Base-by-base conservation (phyloP, 2,329 filamentous ascomycete species). In the Ophiosphaerella narmari region DNA sequence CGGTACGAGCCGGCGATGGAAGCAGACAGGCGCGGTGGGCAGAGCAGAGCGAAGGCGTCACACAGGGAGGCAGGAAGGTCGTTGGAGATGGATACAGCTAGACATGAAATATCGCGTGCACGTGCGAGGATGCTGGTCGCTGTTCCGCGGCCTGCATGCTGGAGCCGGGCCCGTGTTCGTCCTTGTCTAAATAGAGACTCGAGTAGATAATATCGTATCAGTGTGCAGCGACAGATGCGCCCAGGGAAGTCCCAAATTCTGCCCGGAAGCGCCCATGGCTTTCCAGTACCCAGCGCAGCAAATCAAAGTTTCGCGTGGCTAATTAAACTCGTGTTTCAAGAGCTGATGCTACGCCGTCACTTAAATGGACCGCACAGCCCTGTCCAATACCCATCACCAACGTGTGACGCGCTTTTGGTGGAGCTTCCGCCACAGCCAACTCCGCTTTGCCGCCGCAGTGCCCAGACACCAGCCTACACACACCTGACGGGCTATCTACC, bases 391-490 rank as follows among this genome's bases (percentile, higher is more conserved):
- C 38, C 35, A 43, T 40, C 4, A 14, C 44, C 39, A 43, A 44
- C 49, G 43, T 44, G 49, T 48, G 49, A 47, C 63, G 64, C 64
- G 66, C 52, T n/a, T 55, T 41, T 36, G 50, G 57, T 56, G 61
- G 57, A 65, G 62, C 62, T 62, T 39, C 62, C 63, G 64, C 63
- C 64, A 60, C 64, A 60, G 48, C 55, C 48, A 59, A 48, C 53
- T 48, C 51, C 52, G 51, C 50, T 48, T 21, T 39, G 43, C 59
- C 47, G 57, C 50, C 48, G 45, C 60, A 50, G 49, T 59, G 50
- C 37, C 40, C 50, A 24, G 32, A 39, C 37, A 26, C 18, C 24
- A 26, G 52, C 3, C 48, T 29, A 18, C 40, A 46, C 26, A 7
- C 7, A 29, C 26, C 11, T 29, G 26, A 29, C 26, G 18, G 18